Conservation (phyloP, 23 red algal genomes). For the Gracilaria vermiculophylla region DNA sequence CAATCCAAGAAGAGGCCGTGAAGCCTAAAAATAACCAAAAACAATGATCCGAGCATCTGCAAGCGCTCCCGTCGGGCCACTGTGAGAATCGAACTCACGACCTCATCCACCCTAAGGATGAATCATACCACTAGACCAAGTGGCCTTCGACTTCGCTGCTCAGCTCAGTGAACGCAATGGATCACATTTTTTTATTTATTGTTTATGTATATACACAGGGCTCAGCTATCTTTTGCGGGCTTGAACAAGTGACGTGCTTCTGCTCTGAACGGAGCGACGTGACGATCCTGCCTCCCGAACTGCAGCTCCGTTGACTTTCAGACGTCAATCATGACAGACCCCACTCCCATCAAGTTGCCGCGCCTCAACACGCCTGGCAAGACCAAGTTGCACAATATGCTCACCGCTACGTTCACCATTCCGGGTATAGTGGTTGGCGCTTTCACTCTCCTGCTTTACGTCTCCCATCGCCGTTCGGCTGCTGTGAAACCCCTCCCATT, state of each 20-base stretch:
- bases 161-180: neutral
- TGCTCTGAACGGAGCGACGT: too few species aligned
- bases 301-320: too few species aligned
- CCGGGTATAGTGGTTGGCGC: neutral
- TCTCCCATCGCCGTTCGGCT: neutral
- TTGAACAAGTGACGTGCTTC: neutral
- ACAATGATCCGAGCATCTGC: neutral
- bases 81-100: constrained; percentile 85
- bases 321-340: neutral
- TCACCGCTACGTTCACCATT: constrained; percentile 4
- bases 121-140: constrained; percentile 90
- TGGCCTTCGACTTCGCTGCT: neutral
- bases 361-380: constrained; percentile 12
- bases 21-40: too few species aligned
- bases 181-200: too few species aligned
- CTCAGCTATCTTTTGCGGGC: too few species aligned
- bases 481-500: neutral
- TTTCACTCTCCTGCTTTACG: neutral
- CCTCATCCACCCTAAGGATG: constrained; percentile 89
- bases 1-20: too few species aligned
- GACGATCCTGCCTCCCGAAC: too few species aligned
- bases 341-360: neutral
- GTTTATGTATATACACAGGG: too few species aligned
- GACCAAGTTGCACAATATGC: neutral
- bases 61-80: constrained; percentile 18